Evolutionary conservation across 148 eudicot species (phyloP).

Genomic region (Oxyria digyna): DNA sequence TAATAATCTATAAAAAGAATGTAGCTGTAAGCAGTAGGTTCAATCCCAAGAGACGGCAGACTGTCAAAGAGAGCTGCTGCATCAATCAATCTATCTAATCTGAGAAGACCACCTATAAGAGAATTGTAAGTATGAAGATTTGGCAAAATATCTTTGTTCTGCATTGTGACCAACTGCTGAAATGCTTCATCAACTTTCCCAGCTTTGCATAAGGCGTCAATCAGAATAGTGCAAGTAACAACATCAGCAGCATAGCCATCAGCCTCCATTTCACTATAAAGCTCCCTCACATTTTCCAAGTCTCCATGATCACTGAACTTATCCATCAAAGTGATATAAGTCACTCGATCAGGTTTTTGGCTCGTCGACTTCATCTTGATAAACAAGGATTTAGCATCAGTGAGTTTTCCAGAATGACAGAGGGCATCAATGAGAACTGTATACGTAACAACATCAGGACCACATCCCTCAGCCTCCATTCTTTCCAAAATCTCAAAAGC

Average conservation of each 20-base stretch:
- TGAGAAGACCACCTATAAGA: slow-evolving; percentile 64
- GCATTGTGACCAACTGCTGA: slow-evolving; percentile 48
- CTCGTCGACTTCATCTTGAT: slow-evolving; percentile 57
- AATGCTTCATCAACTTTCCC: slow-evolving; percentile 54
- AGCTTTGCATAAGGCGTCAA: slow-evolving; percentile 60
- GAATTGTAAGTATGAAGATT: slow-evolving; percentile 89
- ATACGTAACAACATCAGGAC: slow-evolving; percentile 76
- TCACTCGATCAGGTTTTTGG: slow-evolving; percentile 83
- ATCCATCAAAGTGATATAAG: slow-evolving; percentile 78
- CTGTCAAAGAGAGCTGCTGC: slow-evolving; percentile 47
- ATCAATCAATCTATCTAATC: slow-evolving; percentile 48
- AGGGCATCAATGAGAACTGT: slow-evolving; percentile 82
- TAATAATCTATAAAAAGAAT: slow-evolving; percentile 79
- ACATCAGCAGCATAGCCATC: slow-evolving; percentile 82
- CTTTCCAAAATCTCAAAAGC: slow-evolving; percentile 36
- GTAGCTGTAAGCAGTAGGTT: slow-evolving; percentile 61
- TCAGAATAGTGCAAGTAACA: slow-evolving; percentile 67
- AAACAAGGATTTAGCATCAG: slow-evolving; percentile 59
- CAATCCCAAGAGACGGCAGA: slow-evolving; percentile 39
- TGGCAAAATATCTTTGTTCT: slow-evolving; percentile 40
- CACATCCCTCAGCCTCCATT: slow-evolving; percentile 68
- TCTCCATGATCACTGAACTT: slow-evolving; percentile 69
- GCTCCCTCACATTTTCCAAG: slow-evolving; percentile 47
- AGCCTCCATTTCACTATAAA: slow-evolving; percentile 62
- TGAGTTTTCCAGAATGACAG: slow-evolving; percentile 57